Evolutionary conservation across 2,329 filamentous ascomycete genomes (phyloP).

Genomic region (Fusarium palustre): DNA sequence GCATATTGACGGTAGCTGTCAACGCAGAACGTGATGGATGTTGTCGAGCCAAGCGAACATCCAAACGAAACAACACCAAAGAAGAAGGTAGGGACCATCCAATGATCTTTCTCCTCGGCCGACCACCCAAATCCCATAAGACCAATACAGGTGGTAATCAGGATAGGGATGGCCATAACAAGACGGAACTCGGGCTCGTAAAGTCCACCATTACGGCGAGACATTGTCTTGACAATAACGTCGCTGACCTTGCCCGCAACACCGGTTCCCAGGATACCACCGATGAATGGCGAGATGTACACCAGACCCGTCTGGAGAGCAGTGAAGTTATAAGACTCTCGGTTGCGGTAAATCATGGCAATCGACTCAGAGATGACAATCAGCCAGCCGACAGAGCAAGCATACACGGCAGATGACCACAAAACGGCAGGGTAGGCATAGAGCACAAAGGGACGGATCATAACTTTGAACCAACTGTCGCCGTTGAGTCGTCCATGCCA

Average conservation of each 20-base stretch:
- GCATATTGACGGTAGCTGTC: constrained; percentile 95
- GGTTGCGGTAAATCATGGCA: constrained; percentile 79
- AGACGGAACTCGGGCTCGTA: constrained; percentile 96
- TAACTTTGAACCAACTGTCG: constrained; percentile 84
- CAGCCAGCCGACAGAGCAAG: constrained; percentile 92
- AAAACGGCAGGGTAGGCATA: constrained; percentile 89
- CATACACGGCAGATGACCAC: constrained; percentile 87
- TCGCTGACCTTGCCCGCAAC: constrained; percentile 92
- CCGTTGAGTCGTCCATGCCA: constrained; percentile 82
- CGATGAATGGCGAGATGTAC: constrained; percentile 90
- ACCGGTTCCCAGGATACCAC: constrained; percentile 88
- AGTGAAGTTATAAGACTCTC: constrained; percentile 80
- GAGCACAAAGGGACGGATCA: constrained; percentile 83
- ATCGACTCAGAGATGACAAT: constrained; percentile 94
- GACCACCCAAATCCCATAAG: constrained; percentile 99
- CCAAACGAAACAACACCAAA: constrained; percentile 94
- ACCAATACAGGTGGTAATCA: constrained; percentile 82
- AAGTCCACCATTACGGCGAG: constrained; percentile 86
- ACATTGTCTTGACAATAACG: constrained; percentile 83
- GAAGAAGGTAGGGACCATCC: constrained; percentile 94
- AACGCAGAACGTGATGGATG: constrained; percentile 92
- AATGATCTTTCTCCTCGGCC: constrained; percentile 76
- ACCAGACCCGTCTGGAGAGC: constrained; percentile 85
- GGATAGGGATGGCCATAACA: constrained; percentile 85
- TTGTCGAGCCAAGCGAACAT: constrained; percentile 89